Evolutionary conservation across 31 red algal genomes (phyloP).

Genomic region (Bonnemaisonia californica): DNA sequence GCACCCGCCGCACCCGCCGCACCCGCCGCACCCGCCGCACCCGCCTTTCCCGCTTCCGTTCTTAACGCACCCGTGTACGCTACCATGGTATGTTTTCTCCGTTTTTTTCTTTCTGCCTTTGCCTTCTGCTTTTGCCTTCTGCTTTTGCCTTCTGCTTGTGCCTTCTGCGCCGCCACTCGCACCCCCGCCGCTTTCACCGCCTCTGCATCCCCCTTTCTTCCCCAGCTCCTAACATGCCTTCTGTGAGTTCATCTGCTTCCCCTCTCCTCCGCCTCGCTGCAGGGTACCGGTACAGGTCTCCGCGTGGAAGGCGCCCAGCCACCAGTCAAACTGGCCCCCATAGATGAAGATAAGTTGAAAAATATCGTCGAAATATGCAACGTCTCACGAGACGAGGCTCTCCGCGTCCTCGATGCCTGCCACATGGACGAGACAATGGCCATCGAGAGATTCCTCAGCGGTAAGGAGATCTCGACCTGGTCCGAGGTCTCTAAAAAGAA

Average conservation of each 20-base stretch:
- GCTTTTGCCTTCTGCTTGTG: neutral
- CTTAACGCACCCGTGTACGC: too few species aligned
- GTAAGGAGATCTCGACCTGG: constrained; percentile 60
- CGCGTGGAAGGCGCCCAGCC: constrained; percentile 7
- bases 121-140: neutral
- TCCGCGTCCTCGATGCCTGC: constrained; percentile 66
- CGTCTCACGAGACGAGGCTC: constrained; percentile 65
- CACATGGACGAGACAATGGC: constrained; percentile 78
- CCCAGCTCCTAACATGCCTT: neutral
- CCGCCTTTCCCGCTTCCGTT: neutral
- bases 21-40: too few species aligned
- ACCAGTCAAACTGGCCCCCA: constrained; percentile 39
- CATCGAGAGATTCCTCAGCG: constrained; percentile 75
- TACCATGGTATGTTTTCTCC: constrained; percentile 1
- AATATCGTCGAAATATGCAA: constrained; percentile 74
- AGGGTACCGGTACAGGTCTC: constrained; percentile 38
- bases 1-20: neutral
- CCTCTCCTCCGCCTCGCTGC: neutral
- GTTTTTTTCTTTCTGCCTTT: neutral
- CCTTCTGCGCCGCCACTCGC: too few species aligned
- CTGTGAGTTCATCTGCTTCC: neutral
- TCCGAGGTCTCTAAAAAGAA: constrained; percentile 78
- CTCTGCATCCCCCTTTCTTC: neutral
- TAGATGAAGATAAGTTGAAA: constrained; percentile 50
- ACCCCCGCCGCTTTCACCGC: neutral